Evolutionary conservation across 2,329 filamentous ascomycete species (phyloP), one percentile per base, ranked within the genome.

Genomic region (Diaporthe citrichinensis): DNA sequence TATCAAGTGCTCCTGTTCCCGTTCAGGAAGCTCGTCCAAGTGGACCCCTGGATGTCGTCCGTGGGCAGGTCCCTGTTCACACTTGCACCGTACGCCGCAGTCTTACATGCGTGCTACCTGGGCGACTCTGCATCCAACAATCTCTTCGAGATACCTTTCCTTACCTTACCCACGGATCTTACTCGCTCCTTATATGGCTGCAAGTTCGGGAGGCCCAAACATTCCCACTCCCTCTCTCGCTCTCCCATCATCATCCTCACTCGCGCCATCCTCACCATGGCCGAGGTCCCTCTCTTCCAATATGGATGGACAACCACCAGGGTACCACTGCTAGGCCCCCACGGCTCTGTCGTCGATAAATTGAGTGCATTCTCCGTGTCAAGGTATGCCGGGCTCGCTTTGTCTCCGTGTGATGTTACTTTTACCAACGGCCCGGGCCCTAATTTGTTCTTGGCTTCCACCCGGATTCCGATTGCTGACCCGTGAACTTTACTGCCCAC

Each of bases 91-190:
- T 28, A 41, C 49, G 65, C 49, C 28, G 31, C 49, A 53, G 65
- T 69, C 65, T 69, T 69, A 69, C 65, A 69, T 69, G 65, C 65
- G 46, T 39, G 46, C 46, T 68, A n/a, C 62, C 31, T 36, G 46
- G 23, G 31, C n/a, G 25, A 53, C 46, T 49, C 12, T 17, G 44
- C 44, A 53, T 51, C 7, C 31, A 20, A 51, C 62, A 68, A 68
- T 68, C 9, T 68, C 46, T 68, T 34, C 44, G 55, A 69, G 65
- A 69, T 55, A 65, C 58, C 46, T 55, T 65, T 44, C 39, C 71
- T 59, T 55, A 65, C 58, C 46, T 55, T 65, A 55, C 39, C 71
- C 71, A 73, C 49, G 44, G n/a, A 14, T 65, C 36, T 34, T 31
- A 46, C 25, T 46, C 46, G 51, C 31, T 28, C 36, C 34, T 65